A percentile compares a stretch with the other conserved stretches of the same genome.
Conservation (phyloP, 164 flowering plant genomes). For the Macadamia integrifolia region DNA sequence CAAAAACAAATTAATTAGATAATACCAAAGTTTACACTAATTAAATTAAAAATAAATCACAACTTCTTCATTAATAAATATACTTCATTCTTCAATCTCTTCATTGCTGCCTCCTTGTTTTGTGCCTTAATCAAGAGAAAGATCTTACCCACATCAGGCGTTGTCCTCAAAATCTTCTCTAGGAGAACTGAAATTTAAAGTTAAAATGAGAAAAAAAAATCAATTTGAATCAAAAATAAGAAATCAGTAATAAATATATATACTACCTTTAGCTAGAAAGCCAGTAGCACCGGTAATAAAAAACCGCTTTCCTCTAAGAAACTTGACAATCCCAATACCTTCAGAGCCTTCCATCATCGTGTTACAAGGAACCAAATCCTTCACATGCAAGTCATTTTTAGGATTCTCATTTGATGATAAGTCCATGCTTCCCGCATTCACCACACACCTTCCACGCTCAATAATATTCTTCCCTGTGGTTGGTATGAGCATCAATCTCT, state of each 20-base stretch:
- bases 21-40: too few species aligned
- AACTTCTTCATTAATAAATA: conserved; percentile 3
- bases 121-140: conserved; percentile 76
- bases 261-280: conserved; percentile 78
- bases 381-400: conserved; percentile 27
- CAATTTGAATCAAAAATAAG: too few species aligned
- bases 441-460: conserved; percentile 22
- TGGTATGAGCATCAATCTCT: conserved; percentile 14
- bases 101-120: conserved; percentile 58
- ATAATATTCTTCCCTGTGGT: conserved; percentile 11
- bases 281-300: conserved; percentile 94
- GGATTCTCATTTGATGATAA: conserved; percentile 42
- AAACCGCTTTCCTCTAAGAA: conserved; percentile 64
- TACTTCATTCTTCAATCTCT: conserved; percentile 78
- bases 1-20: too few species aligned
- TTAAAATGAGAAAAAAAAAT: background rate
- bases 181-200: conserved; percentile 56
- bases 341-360: conserved; percentile 28
- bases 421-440: conserved; percentile 39
- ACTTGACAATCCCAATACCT: conserved; percentile 78
- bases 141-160: conserved; percentile 81
- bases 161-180: conserved; percentile 81
- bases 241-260: background rate
- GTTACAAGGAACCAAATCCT: conserved; percentile 9
- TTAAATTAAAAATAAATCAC: background rate